phyloP scores from a whole-genome alignment of 2,329 filamentous ascomycete species.

The Fusarium sp. region DNA sequence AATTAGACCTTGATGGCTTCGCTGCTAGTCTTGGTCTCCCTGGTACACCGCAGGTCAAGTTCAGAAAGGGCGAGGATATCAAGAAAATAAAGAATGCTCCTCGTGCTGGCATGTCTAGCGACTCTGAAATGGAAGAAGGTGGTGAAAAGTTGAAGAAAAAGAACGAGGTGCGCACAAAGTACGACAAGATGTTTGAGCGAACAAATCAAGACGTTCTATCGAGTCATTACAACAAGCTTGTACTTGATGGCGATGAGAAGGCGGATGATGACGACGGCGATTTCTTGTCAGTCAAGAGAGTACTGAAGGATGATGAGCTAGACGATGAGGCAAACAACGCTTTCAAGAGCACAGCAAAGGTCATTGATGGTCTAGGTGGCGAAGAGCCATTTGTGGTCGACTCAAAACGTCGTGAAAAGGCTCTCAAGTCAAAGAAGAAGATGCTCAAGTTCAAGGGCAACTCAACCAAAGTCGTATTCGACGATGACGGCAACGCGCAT shows the following conservation, averaged over 20 bases:
- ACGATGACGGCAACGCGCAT: slow-evolving; percentile 89
- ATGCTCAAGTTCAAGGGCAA: slow-evolving; percentile 89
- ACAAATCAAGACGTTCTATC: slow-evolving; percentile 95
- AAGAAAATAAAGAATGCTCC: slow-evolving; percentile 90
- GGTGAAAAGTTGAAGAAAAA: slow-evolving; percentile 69
- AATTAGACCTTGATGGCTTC: slow-evolving; percentile 85
- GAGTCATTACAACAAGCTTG: slow-evolving; percentile 90
- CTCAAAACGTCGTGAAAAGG: slow-evolving; percentile 93
- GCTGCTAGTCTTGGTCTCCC: slow-evolving; percentile 87
- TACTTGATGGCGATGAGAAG: slow-evolving; percentile 66
- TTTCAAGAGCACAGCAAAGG: slow-evolving; percentile 58
- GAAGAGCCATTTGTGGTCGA: slow-evolving; percentile 84
- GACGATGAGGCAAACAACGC: slow-evolving; percentile 60
- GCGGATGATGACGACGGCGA: slow-evolving; percentile 71
- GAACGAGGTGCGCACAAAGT: slow-evolving; percentile 86
- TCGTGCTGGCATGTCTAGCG: slow-evolving; percentile 71
- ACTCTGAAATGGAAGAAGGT: slow-evolving; percentile 65
- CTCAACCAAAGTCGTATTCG: slow-evolving; percentile 86
- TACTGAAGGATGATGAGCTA: slow-evolving; percentile 77
- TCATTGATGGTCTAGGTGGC: slow-evolving; percentile 73
- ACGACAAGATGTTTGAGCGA: slow-evolving; percentile 97
- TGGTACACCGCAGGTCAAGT: slow-evolving; percentile 91
- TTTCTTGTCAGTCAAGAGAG: slow-evolving; percentile 89
- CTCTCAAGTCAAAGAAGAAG: slow-evolving; percentile 95
- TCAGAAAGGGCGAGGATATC: slow-evolving; percentile 87